Evolutionary conservation across 768 basidiomycete species (phyloP).

Genomic region (Pisolithus orientalis): DNA sequence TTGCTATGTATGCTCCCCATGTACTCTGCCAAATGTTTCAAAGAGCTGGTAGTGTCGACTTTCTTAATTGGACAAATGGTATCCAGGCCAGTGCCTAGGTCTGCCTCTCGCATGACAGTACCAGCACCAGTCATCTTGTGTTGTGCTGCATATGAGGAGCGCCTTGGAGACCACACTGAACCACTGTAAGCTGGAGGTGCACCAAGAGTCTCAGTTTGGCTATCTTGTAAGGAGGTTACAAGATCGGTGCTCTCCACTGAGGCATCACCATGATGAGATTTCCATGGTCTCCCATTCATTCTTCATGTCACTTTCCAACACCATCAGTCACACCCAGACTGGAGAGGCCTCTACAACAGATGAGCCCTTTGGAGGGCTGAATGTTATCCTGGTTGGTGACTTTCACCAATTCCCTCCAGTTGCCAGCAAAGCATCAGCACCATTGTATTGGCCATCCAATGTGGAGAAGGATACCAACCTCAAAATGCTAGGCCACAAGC

Average conservation of each 20-base stretch:
- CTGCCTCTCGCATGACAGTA: constrained; percentile 72
- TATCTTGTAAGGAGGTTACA: constrained; percentile 26
- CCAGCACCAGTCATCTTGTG: constrained; percentile 56
- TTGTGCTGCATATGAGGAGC: constrained; percentile 77
- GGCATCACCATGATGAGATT: constrained; percentile 37
- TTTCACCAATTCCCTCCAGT: too few species aligned
- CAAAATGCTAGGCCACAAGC: too few species aligned
- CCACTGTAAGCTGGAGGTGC: constrained; percentile 72
- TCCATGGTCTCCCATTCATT: too few species aligned
- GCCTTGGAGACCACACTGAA: constrained; percentile 54
- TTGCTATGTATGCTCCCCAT: constrained; percentile 62
- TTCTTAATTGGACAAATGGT: constrained; percentile 94
- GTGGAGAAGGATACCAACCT: too few species aligned
- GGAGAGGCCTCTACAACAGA: too few species aligned
- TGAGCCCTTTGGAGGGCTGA: too few species aligned
- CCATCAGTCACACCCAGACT: too few species aligned
- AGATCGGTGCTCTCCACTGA: constrained; percentile 32
- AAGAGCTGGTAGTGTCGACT: constrained; percentile 72
- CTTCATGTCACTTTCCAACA: too few species aligned
- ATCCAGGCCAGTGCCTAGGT: constrained; percentile 81
- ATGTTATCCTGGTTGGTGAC: too few species aligned
- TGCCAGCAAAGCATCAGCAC: too few species aligned
- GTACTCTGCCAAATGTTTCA: constrained; percentile 73
- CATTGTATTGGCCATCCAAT: too few species aligned
- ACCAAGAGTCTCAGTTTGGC: constrained; percentile 38